These are phyloP conservation scores for Scenedesmus sp. DNA, from an alignment of 163 green algal species.

Conservation along the genomic window DNA sequence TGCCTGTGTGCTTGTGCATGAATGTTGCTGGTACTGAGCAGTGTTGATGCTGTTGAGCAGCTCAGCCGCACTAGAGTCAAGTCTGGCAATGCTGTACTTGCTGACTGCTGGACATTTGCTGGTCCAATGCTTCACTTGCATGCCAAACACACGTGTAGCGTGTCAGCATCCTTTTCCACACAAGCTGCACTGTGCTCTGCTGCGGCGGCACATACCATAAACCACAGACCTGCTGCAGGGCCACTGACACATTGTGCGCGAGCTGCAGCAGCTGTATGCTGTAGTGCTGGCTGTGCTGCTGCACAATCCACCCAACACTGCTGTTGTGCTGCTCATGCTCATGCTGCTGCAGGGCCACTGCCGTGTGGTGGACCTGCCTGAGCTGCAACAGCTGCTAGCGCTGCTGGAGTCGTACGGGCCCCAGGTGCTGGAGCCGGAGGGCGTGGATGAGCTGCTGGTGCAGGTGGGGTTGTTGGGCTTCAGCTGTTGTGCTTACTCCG, in stretches of 20 bases:
- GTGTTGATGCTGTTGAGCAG: no score
- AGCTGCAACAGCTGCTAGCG: conserved; percentile 27
- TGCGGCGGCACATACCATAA: no score
- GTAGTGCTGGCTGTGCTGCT: background rate
- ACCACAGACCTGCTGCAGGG: no score
- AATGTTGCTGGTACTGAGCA: no score
- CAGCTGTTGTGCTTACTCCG: no score
- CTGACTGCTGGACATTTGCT: no score
- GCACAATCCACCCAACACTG: background rate
- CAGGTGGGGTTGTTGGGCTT: background rate
- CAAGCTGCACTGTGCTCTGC: no score
- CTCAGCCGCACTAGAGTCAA: no score
- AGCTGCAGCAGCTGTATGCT: background rate
- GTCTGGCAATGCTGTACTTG: no score
- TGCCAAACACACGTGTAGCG: background rate
- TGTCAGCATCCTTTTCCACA: background rate
- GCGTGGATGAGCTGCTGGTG: conserved; percentile 9
- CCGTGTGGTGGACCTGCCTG: conserved; percentile 1
- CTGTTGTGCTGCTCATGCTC: background rate
- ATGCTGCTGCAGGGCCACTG: background rate
- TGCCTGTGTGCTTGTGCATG: background rate
- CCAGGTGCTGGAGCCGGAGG: background rate
- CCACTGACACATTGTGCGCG: no score
- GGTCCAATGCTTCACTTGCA: no score
- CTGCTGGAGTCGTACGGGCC: conserved; percentile 6